Evolutionary conservation across 2,329 filamentous ascomycete genomes (phyloP).

Genomic region (Sporothrix pallida): DNA sequence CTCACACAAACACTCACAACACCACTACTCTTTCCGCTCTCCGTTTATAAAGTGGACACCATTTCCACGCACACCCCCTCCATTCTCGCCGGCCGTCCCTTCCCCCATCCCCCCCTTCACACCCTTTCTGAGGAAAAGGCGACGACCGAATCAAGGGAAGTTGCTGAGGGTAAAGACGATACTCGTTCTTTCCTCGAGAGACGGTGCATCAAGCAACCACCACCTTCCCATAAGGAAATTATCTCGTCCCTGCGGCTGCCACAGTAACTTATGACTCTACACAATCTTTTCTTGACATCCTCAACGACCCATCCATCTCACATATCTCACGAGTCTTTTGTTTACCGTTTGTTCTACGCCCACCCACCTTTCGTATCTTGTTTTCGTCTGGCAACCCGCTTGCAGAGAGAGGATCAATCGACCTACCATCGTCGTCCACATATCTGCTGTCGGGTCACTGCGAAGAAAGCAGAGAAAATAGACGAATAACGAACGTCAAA

Average conservation of each 20-base stretch:
- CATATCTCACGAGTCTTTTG: no score
- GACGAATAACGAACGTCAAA: slow-evolving; percentile 4
- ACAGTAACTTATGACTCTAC: slow-evolving; percentile 25
- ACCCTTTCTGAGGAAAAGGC: background rate
- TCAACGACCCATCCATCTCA: background rate
- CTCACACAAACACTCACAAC: background rate
- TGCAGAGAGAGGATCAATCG: background rate
- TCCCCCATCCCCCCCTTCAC: slow-evolving; percentile 9
- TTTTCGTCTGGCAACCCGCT: background rate
- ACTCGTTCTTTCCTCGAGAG: slow-evolving; percentile 4
- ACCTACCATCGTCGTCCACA: slow-evolving; percentile 32
- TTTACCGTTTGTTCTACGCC: background rate
- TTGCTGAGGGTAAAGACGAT: background rate
- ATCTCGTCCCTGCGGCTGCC: slow-evolving; percentile 26
- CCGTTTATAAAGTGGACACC: slow-evolving; percentile 22
- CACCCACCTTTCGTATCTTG: background rate
- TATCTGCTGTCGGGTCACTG: slow-evolving; percentile 4
- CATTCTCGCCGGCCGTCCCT: slow-evolving; percentile 18
- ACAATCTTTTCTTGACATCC: slow-evolving; percentile 21
- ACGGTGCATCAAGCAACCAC: slow-evolving; percentile 10
- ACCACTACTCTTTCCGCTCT: slow-evolving; percentile 14
- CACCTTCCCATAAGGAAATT: background rate
- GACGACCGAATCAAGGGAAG: background rate
- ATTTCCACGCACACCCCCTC: slow-evolving; percentile 27
- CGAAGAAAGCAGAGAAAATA: background rate